Evolutionary conservation across 345 rosid species (phyloP).

Genomic region (Aquilaria malaccensis): DNA sequence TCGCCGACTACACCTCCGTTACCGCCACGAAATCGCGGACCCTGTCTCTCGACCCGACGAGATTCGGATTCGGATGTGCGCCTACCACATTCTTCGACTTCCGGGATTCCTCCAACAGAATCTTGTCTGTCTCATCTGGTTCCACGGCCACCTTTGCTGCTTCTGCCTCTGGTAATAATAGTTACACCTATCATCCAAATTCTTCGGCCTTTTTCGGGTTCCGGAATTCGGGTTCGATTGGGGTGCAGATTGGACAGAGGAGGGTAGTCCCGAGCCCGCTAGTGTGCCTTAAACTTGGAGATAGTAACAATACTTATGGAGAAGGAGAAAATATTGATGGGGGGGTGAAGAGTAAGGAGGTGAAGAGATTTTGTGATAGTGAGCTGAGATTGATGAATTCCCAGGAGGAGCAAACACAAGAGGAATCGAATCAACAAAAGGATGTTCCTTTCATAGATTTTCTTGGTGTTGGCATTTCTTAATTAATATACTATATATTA

Average conservation of each 20-base stretch:
- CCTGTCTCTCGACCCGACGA: conserved; percentile 20
- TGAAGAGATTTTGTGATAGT: conserved; percentile 15
- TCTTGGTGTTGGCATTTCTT: conserved; percentile 68
- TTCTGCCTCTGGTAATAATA: conserved; percentile 14
- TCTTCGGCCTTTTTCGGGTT: conserved; percentile 14
- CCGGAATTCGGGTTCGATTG: conserved; percentile 14
- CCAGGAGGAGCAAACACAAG: conserved; percentile 28
- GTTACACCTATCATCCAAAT: conserved; percentile 15
- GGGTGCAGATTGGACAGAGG: conserved; percentile 16
- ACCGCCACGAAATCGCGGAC: conserved; percentile 16
- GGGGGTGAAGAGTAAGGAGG: conserved; percentile 15
- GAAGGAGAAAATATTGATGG: conserved; percentile 2
- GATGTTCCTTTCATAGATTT: conserved; percentile 59
- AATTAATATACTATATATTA: conserved; percentile 19
- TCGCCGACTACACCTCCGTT: no score
- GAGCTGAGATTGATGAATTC: conserved; percentile 14
- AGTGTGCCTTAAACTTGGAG: conserved; percentile 24
- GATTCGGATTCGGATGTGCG: conserved; percentile 23
- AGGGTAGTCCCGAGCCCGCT: conserved; percentile 34
- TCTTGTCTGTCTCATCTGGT: conserved; percentile 26
- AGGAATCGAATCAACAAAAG: conserved; percentile 19
- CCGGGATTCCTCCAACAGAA: conserved; percentile 17
- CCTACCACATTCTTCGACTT: conserved; percentile 25
- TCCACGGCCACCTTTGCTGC: conserved; percentile 21
- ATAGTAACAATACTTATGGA: background rate